Evolutionary conservation across 140 eudicot species (phyloP), one percentile per base, ranked within the genome.

Genomic region (Ambrosia hybrid): DNA sequence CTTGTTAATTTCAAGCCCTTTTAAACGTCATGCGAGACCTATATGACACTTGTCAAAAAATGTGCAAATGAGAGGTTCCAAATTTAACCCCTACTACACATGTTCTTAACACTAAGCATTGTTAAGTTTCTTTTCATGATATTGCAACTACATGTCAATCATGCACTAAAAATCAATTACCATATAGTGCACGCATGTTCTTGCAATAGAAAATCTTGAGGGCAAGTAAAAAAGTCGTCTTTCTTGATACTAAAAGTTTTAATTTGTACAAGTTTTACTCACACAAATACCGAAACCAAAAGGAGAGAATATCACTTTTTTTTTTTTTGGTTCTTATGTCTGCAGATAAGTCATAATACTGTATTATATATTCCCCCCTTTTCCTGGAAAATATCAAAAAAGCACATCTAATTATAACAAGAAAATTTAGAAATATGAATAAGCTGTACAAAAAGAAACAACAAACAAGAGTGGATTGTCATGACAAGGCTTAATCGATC

Each of bases 401-500:
- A 30, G 34, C 34, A 30, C 34, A 30, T 30, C 34, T 30, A 30
- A 30, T 30, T 30, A 30, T 30, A 30, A 55, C 61, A 56, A 16
- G 36, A 56, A 16, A 56, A 16, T 6, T 16, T 56, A 3, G 14
- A 21, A 9, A 58, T 21, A 58, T 58, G 41, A 58, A 58, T 58
- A 58, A 58, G 65, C 30, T 58, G 8, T 26, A 21, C 10, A 26
- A 38, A 58, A 58, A 58, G 15, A 58, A 58, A 58, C 65, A 58
- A 58, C 39, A 57, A 58, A 58, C 65, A 58, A 58, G 64, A 57
- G 13, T 57, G 14, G 64, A 57, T 57, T 59, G 68, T 73, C 70
- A 60, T 60, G 68, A 72, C 33, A 72, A 46, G 30, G 59, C 46
- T 49, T 36, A 72, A 60, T 60, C 17, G 51, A 33, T 73, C 34